Evolutionary conservation across 345 rosid species (phyloP), one percentile per base, ranked within the genome.

Genomic region (Pseudoturritis turrita): DNA sequence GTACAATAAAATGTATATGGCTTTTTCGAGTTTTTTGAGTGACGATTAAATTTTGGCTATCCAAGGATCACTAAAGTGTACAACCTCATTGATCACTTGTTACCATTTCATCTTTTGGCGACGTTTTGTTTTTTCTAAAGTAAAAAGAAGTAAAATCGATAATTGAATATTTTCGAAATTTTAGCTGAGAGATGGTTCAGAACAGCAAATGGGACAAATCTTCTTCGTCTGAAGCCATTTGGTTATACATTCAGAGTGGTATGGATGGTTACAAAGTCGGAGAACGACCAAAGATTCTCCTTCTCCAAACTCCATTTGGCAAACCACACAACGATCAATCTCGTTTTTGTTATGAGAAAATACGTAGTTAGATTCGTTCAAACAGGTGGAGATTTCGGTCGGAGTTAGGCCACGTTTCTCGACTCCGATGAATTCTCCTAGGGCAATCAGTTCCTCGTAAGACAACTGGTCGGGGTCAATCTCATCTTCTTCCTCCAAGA

Each of bases 121-220:
- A 44, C 40, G 40, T 64, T 28, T 35, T 9, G 5, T 28, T 28
- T 7, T 4, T 7, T 4, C 7, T 7, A 15, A 54, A 28, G 13
- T 13, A 18, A 28, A 45, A 14, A 13, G n/a, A 11, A n/a, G 14
- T 68, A 37, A 4, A 47, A 15, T 41, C 13, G 51, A 29, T 4
- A 21, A 43, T 10, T 22, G 13, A 51, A 33, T 61, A 13, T 41
- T 18, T 26, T 1, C 19, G 21, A 62, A 1, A 33, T 15, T 56
- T 64, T 22, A 64, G 26, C 43, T 36, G 4, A 6, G 2, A 61
- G 80, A 50, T 19, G 86, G 88, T 75, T 89, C 88, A 45, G 72
- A 37, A 75, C 67, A 70, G 63, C 98, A 92, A 19, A 92, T 85
- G 17, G 96, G 98, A 77, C 96, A 92, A 52, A 71, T 77, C 86